Base-by-base conservation (phyloP, 352 stramenopile species). In the Phytophthora foliorum region DNA sequence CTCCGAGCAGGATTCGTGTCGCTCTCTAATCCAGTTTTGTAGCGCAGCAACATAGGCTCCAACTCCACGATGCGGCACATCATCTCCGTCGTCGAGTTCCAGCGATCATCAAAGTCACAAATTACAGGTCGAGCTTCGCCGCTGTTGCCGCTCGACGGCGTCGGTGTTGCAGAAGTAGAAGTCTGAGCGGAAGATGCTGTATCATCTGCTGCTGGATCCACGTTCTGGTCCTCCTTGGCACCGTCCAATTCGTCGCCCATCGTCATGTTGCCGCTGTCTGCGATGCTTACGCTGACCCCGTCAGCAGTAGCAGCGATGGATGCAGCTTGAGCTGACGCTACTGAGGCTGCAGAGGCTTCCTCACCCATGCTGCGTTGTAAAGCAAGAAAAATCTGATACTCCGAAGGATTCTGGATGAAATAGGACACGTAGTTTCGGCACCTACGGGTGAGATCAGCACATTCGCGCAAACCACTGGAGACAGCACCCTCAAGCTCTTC, bases 391-490 rank as follows among this genome's bases (percentile, higher is more conserved):
- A 93, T 91, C 66, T 93, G 86, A 55, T 93, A 93, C 70, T 93
- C 86, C 29, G 81, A 91, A 19, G 86, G 86, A 41, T 93, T 93
- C 64, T 93, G 86, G 36, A 93, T 93, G 14, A 93, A 93, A 58
- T 91, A 93, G 22, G 83, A 93, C 22, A 92, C 86, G 57, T 93
- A 93, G 54, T 91, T 92, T 11, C 83, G 80, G 44, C 86, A 93
- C 10, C 86, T 64, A 11, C 80, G 78, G 21, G 88, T 90, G 1
- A 93, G 67, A 19, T 77, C 78, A 6, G 77, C 78, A 31, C 86
- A 93, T 64, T 92, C 85, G 13, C 73, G 60, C 21, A 93, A 57
- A 0, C 86, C 86, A 2, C 74, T 83, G 0, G 80, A 78, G 14
- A 93, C 75, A 2, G 86, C 82, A 1, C 66, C 67, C 46, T 92